Evolutionary conservation across 2,329 filamentous ascomycete species (phyloP).

Genomic region (Aschersonia sp.): DNA sequence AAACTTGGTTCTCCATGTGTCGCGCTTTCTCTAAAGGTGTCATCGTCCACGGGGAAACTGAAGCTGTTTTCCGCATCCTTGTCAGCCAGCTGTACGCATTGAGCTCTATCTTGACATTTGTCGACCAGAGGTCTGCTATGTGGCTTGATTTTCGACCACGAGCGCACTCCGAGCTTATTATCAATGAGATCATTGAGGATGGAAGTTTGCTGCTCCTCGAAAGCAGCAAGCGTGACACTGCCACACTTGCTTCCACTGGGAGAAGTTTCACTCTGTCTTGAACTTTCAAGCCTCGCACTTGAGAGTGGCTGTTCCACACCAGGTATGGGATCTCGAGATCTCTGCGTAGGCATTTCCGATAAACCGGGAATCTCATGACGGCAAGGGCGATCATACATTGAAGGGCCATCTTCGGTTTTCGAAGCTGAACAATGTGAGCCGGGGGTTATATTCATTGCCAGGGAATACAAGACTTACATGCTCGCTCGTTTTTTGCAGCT

Average conservation of each 20-base stretch:
- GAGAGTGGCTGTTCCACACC: background rate
- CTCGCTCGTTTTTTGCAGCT: background rate
- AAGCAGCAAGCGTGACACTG: slow-evolving; percentile 15
- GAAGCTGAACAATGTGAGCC: slow-evolving; percentile 1
- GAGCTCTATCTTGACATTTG: background rate
- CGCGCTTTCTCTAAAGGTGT: slow-evolving; percentile 17
- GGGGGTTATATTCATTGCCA: background rate
- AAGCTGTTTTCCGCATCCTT: slow-evolving; percentile 29
- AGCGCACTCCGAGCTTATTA: slow-evolving; percentile 7
- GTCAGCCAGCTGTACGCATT: slow-evolving; percentile 16
- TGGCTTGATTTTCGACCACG: background rate
- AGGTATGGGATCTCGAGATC: slow-evolving; percentile 3
- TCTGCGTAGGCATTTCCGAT: background rate
- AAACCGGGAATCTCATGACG: background rate
- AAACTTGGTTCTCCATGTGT: slow-evolving; percentile 19
- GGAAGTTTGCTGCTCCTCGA: slow-evolving; percentile 25
- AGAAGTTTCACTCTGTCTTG: slow-evolving; percentile 6
- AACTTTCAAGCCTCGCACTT: slow-evolving; percentile 4
- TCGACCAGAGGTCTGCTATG: background rate
- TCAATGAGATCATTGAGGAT: slow-evolving; percentile 22
- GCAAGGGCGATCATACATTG: slow-evolving; percentile 28
- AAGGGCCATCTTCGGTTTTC: slow-evolving; percentile 15
- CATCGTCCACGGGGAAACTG: slow-evolving; percentile 28
- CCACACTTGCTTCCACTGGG: slow-evolving; percentile 17
- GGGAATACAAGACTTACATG: background rate